Percentiles rank a stretch among this genome's conserved stretches.
phyloP scores from a whole-genome alignment of 1,284 basidiomycete genomes.

The Tilletia indica region DNA sequence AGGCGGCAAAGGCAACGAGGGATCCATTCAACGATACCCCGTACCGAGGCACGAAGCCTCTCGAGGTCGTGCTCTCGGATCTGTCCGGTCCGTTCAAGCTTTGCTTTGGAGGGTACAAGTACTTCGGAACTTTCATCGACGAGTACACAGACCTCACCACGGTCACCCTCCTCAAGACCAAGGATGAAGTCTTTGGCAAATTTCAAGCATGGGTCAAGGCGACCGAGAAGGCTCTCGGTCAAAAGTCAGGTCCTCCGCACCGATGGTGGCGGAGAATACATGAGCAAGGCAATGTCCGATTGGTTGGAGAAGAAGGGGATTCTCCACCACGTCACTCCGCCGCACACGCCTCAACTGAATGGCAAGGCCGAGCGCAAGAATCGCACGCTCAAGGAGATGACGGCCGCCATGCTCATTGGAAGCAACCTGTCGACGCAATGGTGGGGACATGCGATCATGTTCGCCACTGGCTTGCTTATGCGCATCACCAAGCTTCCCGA shows the following conservation, averaged over 20 bases:
- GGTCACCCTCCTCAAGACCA: neutral
- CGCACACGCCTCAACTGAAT: conserved; percentile 17
- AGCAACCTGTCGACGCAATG: neutral
- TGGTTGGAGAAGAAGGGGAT: conserved; percentile 1
- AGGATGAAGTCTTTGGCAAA: conserved; percentile 3
- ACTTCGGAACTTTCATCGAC: conserved; percentile 1
- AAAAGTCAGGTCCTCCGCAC: neutral
- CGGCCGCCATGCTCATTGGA: neutral
- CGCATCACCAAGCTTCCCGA: conserved; percentile 2
- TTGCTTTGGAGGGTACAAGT: neutral
- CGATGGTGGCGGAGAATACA: neutral
- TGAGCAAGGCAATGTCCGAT: neutral
- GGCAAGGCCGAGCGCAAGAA: conserved; percentile 18
- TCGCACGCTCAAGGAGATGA: conserved; percentile 3
- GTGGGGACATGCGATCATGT: conserved; percentile 8
- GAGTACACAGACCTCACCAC: neutral
- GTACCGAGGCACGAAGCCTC: neutral
- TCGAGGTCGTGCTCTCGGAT: neutral
- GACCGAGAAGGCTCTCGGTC: neutral
- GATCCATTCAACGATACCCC: neutral
- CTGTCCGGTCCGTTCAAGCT: neutral
- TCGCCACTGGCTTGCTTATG: neutral
- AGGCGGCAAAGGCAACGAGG: neutral
- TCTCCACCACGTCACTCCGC: conserved; percentile 16
- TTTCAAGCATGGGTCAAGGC: neutral